These are phyloP conservation scores for Aspergillus alliaceus DNA, from an alignment of 2,329 filamentous ascomycete species.

Conservation along the genomic window DNA sequence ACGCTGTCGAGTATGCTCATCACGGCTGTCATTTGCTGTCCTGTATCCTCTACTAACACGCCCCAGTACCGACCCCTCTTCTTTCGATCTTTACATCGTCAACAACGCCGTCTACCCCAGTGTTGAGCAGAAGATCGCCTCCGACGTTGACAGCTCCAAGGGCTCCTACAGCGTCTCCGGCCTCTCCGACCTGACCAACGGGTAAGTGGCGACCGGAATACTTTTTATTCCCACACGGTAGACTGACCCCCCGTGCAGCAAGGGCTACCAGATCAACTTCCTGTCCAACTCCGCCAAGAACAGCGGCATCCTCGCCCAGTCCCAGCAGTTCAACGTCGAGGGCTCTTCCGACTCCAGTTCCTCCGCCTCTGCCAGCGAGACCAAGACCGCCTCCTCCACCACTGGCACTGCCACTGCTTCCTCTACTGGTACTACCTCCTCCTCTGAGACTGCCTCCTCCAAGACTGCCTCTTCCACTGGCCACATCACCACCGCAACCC, in stretches of 20 bases:
- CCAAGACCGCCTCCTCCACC: conserved; percentile 12
- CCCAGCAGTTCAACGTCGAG: conserved; percentile 34
- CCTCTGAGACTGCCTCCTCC: conserved; percentile 10
- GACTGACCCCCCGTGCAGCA: too few species aligned
- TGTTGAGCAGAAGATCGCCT: conserved; percentile 33
- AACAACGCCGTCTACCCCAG: conserved; percentile 38
- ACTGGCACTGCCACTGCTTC: conserved; percentile 6
- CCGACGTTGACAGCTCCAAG: conserved; percentile 36
- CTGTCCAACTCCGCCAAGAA: conserved; percentile 33
- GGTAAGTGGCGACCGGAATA: too few species aligned
- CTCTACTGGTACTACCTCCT: conserved; percentile 8
- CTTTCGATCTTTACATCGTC: conserved; percentile 43
- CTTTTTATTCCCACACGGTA: too few species aligned
- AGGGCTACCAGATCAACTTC: conserved; percentile 44
- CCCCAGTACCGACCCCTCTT: conserved; percentile 38
- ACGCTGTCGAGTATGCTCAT: conserved; percentile 35
- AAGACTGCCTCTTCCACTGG: conserved; percentile 12
- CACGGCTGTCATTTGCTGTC: too few species aligned
- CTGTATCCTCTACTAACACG: conserved; percentile 23
- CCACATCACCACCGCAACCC: conserved; percentile 1
- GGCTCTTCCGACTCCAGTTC: conserved; percentile 15
- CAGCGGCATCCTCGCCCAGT: conserved; percentile 44
- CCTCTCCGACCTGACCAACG: conserved; percentile 23
- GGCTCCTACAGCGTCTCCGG: conserved; percentile 36
- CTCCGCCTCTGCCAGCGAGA: conserved; percentile 14